These are phyloP conservation scores for Corylus americana DNA, from an alignment of 306 rosid genomes.

Conservation along the genomic window DNA sequence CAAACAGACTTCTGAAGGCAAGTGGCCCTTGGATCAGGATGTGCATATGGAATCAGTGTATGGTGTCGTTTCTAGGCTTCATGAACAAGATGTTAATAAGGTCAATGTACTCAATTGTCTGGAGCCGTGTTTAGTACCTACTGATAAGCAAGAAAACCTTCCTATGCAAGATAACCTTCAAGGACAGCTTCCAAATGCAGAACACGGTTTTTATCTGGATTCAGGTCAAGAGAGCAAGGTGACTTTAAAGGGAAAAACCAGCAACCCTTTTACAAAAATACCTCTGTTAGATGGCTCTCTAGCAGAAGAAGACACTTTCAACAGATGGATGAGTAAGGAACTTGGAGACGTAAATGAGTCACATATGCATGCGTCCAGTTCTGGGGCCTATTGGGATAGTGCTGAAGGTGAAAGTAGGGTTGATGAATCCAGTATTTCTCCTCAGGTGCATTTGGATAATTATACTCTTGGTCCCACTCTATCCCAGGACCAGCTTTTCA, in stretches of 20 bases:
- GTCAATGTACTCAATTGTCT: constrained; percentile 37
- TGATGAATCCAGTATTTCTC: constrained; percentile 46
- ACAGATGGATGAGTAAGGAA: constrained; percentile 80
- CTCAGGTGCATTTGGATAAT: constrained; percentile 53
- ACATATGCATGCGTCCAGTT: constrained; percentile 47
- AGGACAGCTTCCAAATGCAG: constrained; percentile 29
- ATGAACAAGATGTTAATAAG: constrained; percentile 37
- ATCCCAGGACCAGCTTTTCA: constrained; percentile 78
- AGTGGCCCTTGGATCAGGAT: constrained; percentile 44
- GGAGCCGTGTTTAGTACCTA: constrained; percentile 29
- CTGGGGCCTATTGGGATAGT: constrained; percentile 62
- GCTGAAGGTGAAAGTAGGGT: constrained; percentile 58
- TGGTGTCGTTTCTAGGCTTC: constrained; percentile 31
- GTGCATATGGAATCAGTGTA: constrained; percentile 27
- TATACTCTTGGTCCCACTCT: constrained; percentile 68
- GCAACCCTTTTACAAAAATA: constrained; percentile 31
- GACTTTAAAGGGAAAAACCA: constrained; percentile 41
- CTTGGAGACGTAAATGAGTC: constrained; percentile 75
- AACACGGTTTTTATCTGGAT: constrained; percentile 30
- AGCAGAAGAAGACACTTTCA: constrained; percentile 63
- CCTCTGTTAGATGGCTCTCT: constrained; percentile 44
- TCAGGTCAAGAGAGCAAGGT: constrained; percentile 41
- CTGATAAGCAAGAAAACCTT: constrained; percentile 31
- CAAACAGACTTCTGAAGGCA: constrained; percentile 46
- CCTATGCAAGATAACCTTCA: constrained; percentile 35